Evolutionary conservation across 495 filamentous ascomycete species (phyloP).

Genomic region (Tuber magnatum): DNA sequence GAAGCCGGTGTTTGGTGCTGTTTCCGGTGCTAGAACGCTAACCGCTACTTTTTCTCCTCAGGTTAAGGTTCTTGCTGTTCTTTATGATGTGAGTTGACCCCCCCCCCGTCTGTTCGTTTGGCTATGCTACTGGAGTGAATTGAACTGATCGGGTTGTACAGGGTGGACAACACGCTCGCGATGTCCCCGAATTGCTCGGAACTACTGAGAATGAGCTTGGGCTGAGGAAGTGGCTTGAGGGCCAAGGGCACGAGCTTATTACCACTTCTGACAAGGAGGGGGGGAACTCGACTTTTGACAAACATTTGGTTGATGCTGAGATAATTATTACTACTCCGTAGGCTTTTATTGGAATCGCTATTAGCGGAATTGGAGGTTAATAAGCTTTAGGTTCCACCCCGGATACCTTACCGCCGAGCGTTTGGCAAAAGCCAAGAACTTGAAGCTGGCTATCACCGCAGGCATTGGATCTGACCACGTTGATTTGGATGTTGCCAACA

Average conservation of each 20-base stretch:
- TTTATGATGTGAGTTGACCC: constrained; percentile 61
- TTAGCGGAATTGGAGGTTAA: background rate
- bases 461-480: constrained; percentile 98
- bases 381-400: constrained; percentile 74
- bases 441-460: constrained; percentile 92
- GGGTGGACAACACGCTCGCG: constrained; percentile 61
- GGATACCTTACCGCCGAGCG: constrained; percentile 96
- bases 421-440: constrained; percentile 94
- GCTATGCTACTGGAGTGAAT: background rate
- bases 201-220: constrained; percentile 98
- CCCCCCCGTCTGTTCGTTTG: background rate
- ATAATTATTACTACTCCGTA: constrained; percentile 99
- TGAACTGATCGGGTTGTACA: constrained; percentile 39
- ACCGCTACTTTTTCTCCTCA: constrained; percentile 48
- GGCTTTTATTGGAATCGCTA: constrained; percentile 41
- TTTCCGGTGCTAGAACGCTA: constrained; percentile 45
- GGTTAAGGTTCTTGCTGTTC: constrained; percentile 67
- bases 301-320: constrained; percentile 92
- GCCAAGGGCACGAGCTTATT: constrained; percentile 86
- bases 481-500: constrained; percentile 94
- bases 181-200: constrained; percentile 81
- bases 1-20: constrained; percentile 34
- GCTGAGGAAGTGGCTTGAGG: constrained; percentile 91
- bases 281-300: constrained; percentile 84
- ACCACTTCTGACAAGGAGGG: constrained; percentile 98